A percentile compares a stretch with the other conserved stretches of the same genome.
These are phyloP conservation scores for Colletotrichum orbiculare DNA, from an alignment of 2,329 filamentous ascomycete species.

Conservation along the genomic window DNA sequence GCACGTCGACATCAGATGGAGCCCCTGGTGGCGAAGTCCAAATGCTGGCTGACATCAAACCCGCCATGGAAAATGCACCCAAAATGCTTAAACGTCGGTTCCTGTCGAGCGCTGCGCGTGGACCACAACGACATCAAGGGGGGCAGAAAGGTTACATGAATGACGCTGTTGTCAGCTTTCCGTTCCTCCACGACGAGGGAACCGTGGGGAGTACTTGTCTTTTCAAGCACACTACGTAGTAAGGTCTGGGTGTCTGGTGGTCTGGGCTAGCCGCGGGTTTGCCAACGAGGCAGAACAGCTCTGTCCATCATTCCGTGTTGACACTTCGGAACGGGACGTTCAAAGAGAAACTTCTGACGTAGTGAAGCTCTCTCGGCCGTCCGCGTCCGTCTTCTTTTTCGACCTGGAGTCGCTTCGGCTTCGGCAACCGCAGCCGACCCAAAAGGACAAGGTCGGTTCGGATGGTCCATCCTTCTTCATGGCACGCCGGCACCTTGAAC, in stretches of 20 bases:
- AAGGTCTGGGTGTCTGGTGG: neutral
- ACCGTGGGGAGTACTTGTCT: neutral
- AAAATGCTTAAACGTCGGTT: slow-evolving; percentile 22
- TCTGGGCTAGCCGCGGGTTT: no score
- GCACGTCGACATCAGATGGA: slow-evolving; percentile 28
- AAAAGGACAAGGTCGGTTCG: slow-evolving; percentile 10
- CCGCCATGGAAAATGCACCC: slow-evolving; percentile 11
- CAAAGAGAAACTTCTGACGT: slow-evolving; percentile 22
- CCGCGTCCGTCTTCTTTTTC: neutral
- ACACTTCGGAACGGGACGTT: neutral
- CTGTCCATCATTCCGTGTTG: neutral
- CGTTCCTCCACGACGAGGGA: neutral
- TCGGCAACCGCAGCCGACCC: slow-evolving; percentile 2
- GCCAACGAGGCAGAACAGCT: no score
- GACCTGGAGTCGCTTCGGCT: slow-evolving; percentile 12
- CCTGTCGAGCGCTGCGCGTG: neutral
- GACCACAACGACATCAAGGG: neutral
- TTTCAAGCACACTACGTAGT: neutral
- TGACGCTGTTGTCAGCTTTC: slow-evolving; percentile 33
- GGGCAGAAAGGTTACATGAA: slow-evolving; percentile 29
- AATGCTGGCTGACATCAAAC: slow-evolving; percentile 24
- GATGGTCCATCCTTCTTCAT: neutral
- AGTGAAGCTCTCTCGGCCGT: slow-evolving; percentile 20
- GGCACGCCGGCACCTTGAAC: slow-evolving; percentile 2
- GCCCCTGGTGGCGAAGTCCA: slow-evolving; percentile 20